Percentiles rank a stretch among this genome's conserved stretches.
Evolutionary conservation across 306 rosid species (phyloP).

Genomic region (Datisca glomerata): DNA sequence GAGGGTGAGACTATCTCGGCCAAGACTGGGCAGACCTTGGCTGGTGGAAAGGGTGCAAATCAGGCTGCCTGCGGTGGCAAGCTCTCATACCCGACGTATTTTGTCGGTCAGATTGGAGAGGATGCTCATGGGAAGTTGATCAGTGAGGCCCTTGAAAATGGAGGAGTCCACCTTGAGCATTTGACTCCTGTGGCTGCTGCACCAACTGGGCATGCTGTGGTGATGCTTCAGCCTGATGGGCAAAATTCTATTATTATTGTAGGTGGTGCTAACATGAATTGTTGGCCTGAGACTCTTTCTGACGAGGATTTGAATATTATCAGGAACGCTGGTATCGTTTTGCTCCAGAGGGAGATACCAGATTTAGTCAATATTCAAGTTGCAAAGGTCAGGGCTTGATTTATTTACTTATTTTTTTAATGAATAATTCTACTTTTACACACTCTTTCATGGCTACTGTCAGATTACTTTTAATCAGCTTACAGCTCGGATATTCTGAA

Average conservation of each 20-base stretch:
- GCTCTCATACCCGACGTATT: conserved; percentile 66
- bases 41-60: conserved; percentile 86
- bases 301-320: conserved; percentile 43
- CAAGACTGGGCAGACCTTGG: conserved; percentile 50
- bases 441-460: neutral
- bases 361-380: conserved; percentile 69
- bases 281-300: conserved; percentile 46
- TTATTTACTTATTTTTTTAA: neutral
- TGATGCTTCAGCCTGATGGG: conserved; percentile 75
- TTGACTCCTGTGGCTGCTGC: conserved; percentile 23
- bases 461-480: neutral
- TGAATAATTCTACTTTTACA: no score
- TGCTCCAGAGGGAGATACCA: conserved; percentile 93
- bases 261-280: conserved; percentile 71
- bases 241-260: conserved; percentile 78
- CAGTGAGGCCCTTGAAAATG: conserved; percentile 31
- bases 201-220: conserved; percentile 79
- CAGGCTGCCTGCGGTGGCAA: conserved; percentile 73
- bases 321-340: conserved; percentile 62
- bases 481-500: no score
- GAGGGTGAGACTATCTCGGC: conserved; percentile 77
- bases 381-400: conserved; percentile 52
- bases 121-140: conserved; percentile 68
- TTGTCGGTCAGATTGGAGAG: conserved; percentile 70
- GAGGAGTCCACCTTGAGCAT: conserved; percentile 47